A percentile compares a stretch with the other conserved stretches of the same genome.
Conservation (phyloP, 805 yeast genomes). For the Starmerella bombicola region DNA sequence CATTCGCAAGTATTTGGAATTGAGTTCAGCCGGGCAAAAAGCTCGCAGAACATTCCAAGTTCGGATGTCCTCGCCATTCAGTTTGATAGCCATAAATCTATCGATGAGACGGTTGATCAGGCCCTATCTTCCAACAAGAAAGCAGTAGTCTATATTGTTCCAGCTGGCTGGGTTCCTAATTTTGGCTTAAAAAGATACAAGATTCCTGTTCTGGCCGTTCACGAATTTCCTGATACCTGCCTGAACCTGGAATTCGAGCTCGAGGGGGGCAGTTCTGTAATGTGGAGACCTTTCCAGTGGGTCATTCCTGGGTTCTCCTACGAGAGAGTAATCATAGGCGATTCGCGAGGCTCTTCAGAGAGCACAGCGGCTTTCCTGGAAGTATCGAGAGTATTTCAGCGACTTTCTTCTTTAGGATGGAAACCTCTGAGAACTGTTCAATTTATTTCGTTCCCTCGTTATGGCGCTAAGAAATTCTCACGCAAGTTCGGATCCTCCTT, state of each 20-base stretch:
- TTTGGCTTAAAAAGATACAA: constrained; percentile 4
- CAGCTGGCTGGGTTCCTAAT: constrained; percentile 13
- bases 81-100: not conserved
- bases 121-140: not conserved
- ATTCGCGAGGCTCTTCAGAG: constrained; percentile 5
- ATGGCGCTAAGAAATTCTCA: constrained; percentile 7
- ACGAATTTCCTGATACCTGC: not conserved
- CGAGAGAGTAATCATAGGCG: constrained; percentile 12
- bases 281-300: constrained; percentile 3
- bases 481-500: not conserved
- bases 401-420: constrained; percentile 8
- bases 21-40: not conserved
- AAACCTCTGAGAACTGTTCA: constrained; percentile 12
- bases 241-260: not conserved
- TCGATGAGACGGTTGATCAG: not conserved
- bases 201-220: constrained; percentile 11
- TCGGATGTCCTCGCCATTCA: not conserved
- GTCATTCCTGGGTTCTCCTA: constrained; percentile 5
- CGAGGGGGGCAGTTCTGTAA: not conserved
- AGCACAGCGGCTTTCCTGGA: constrained; percentile 7
- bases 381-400: constrained; percentile 1
- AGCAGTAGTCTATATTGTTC: constrained; percentile 9
- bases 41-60: no score
- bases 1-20: not conserved
- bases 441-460: constrained; percentile 12